phyloP scores from a whole-genome alignment of 78 protist species.

The Dictyostelium firmibasis region DNA sequence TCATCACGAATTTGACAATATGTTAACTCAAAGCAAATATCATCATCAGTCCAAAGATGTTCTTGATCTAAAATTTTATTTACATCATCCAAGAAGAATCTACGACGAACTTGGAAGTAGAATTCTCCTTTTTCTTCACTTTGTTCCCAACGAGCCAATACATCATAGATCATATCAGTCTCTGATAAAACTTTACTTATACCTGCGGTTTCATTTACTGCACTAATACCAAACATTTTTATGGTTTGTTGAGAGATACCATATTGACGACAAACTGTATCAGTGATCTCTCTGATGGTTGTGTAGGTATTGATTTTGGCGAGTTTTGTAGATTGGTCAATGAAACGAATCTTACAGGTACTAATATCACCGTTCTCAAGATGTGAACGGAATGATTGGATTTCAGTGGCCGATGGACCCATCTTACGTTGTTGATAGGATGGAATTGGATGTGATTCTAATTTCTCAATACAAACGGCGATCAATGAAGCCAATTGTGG shows the following conservation, averaged over 20 bases:
- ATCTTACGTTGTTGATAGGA: constrained; percentile 27
- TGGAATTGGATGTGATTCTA: constrained; percentile 30
- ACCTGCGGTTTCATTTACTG: constrained; percentile 29
- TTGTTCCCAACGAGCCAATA: constrained; percentile 57
- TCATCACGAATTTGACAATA: constrained; percentile 70
- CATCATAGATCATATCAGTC: constrained; percentile 47
- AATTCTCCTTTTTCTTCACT: constrained; percentile 39
- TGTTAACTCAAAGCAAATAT: constrained; percentile 47
- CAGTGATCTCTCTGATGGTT: constrained; percentile 26
- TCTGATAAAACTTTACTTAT: constrained; percentile 31
- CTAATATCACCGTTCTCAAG: background rate
- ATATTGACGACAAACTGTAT: constrained; percentile 4
- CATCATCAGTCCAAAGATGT: constrained; percentile 72
- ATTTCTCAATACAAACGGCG: background rate
- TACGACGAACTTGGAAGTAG: constrained; percentile 71
- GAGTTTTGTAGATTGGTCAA: constrained; percentile 29
- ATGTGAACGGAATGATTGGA: constrained; percentile 18
- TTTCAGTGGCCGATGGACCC: constrained; percentile 55
- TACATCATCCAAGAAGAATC: constrained; percentile 56
- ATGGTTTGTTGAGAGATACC: background rate
- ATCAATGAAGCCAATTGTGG: background rate
- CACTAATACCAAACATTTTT: constrained; percentile 43
- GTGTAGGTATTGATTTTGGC: constrained; percentile 11
- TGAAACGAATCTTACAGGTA: constrained; percentile 36
- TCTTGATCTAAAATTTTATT: constrained; percentile 54